phyloP scores from a whole-genome alignment of 2,329 filamentous ascomycete genomes.

The Xylaria sp. region DNA sequence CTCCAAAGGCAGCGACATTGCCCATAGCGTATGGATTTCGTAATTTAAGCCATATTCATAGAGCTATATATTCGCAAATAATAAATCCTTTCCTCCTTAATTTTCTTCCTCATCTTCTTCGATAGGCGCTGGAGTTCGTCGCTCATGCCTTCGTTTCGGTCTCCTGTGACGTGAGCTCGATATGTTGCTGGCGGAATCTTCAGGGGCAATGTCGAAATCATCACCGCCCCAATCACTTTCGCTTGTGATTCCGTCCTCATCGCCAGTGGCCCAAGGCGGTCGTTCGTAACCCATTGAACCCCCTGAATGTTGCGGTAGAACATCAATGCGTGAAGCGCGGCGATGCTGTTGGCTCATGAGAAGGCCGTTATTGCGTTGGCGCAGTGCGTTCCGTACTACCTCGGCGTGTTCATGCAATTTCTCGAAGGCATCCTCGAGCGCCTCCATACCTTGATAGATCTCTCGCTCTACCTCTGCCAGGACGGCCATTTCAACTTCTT shows the following conservation, averaged over 20 bases:
- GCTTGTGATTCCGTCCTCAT: constrained; percentile 60
- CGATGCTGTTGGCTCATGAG: constrained; percentile 71
- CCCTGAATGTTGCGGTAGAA: constrained; percentile 62
- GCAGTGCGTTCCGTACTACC: constrained; percentile 78
- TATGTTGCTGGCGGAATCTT: constrained; percentile 85
- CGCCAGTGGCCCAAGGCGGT: constrained; percentile 59
- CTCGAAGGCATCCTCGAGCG: constrained; percentile 93
- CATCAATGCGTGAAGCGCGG: constrained; percentile 62
- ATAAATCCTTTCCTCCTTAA: constrained; percentile 23
- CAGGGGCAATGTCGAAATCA: constrained; percentile 72
- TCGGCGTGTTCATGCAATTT: constrained; percentile 88
- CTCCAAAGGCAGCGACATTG: constrained; percentile 16
- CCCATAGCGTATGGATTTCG: constrained; percentile 14
- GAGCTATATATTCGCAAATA: constrained; percentile 5
- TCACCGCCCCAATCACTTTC: constrained; percentile 70
- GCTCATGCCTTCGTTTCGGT: constrained; percentile 74
- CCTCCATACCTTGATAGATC: constrained; percentile 94
- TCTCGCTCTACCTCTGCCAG: constrained; percentile 92
- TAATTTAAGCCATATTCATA: constrained; percentile 8
- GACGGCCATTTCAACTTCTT: constrained; percentile 91
- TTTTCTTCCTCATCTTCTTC: constrained; percentile 71
- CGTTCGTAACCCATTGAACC: constrained; percentile 61
- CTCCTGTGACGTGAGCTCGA: constrained; percentile 74
- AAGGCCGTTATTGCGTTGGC: constrained; percentile 84
- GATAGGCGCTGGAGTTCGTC: constrained; percentile 77